Evolutionary conservation across 129 eudicot species (phyloP).

Genomic region (Mikania micrantha): DNA sequence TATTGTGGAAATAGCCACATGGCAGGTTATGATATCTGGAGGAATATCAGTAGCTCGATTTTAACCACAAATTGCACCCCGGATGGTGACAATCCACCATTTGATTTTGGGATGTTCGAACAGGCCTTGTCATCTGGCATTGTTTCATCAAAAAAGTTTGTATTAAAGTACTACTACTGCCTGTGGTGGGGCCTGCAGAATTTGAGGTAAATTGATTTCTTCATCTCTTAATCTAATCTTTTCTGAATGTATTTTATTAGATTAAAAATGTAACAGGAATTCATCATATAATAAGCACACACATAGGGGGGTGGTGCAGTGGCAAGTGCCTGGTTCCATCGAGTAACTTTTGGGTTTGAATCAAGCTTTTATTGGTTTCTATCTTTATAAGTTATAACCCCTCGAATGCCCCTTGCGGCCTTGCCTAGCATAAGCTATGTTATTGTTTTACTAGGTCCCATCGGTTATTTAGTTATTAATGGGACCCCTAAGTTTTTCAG

Average conservation of each 20-base stretch:
- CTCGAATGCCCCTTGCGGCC: neutral
- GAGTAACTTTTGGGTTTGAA: neutral
- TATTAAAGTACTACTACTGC: slow-evolving; percentile 80
- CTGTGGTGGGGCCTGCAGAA: slow-evolving; percentile 99
- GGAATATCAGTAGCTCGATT: slow-evolving; percentile 42
- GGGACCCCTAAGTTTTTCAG: neutral
- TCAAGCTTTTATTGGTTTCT: neutral
- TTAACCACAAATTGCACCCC: slow-evolving; percentile 43
- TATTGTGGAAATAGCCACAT: slow-evolving; percentile 69
- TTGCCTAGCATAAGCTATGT: no score
- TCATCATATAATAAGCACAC: neutral
- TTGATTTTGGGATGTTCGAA: slow-evolving; percentile 80
- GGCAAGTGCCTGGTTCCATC: no score
- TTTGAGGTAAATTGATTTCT: slow-evolving; percentile 48
- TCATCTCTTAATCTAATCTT: neutral
- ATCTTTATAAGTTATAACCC: neutral
- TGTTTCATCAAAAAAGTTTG: slow-evolving; percentile 52
- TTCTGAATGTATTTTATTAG: neutral
- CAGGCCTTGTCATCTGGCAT: slow-evolving; percentile 78
- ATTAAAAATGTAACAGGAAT: neutral
- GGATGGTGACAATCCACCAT: slow-evolving; percentile 42
- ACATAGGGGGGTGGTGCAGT: neutral
- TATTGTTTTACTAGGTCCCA: neutral
- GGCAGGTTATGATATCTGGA: slow-evolving; percentile 46
- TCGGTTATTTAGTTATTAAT: neutral